These are phyloP conservation scores for Sporodiniella umbellata DNA, from an alignment of 371 early-diverging fungal species.

Conservation along the genomic window DNA sequence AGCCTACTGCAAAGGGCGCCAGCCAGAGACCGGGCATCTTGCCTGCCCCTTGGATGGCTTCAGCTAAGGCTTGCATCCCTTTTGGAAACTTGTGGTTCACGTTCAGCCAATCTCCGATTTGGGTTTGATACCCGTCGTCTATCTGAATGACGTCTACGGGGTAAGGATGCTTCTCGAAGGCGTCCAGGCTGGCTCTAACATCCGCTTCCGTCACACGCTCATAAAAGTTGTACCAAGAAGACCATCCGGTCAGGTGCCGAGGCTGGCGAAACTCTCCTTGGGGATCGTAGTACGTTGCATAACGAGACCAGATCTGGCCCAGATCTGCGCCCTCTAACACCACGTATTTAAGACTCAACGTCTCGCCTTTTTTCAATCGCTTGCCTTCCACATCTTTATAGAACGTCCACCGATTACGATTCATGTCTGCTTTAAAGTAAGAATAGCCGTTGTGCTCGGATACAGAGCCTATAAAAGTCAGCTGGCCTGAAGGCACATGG, in stretches of 20 bases:
- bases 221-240: conserved; percentile 60
- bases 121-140: conserved; percentile 55
- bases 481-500: conserved; percentile 25
- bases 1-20: conserved; percentile 56
- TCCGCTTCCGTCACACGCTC: conserved; percentile 52
- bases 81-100: conserved; percentile 50
- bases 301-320: conserved; percentile 41
- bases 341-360: conserved; percentile 10
- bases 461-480: conserved; percentile 47
- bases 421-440: conserved; percentile 47
- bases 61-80: conserved; percentile 41
- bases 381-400: conserved; percentile 51
- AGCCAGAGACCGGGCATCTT: conserved; percentile 56
- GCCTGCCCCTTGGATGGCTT: conserved; percentile 32
- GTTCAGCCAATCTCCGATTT: conserved; percentile 59
- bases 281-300: conserved; percentile 36
- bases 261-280: conserved; percentile 17
- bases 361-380: conserved; percentile 13
- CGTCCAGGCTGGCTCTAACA: conserved; percentile 38
- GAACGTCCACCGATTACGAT: conserved; percentile 29
- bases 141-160: conserved; percentile 60
- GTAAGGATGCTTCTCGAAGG: conserved; percentile 35
- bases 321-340: conserved; percentile 22
- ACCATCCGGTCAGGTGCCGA: conserved; percentile 54
- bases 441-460: conserved; percentile 53